Base-by-base conservation (phyloP, 106 monocot species). In the Phalaenopsis equestris region DNA sequence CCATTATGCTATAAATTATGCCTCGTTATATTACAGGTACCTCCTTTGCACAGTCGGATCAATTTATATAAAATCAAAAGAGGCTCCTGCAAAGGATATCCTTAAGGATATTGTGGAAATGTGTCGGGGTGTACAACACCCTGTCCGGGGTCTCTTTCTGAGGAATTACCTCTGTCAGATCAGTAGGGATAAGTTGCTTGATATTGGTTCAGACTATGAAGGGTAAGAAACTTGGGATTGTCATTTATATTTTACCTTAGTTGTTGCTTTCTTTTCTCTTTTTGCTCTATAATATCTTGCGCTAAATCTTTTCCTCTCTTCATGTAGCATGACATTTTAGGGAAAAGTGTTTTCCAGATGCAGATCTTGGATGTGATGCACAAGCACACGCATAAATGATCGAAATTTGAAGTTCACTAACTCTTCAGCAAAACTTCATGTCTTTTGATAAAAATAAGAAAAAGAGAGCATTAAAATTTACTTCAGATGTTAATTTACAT, bases 61-160 rank as follows among this genome's bases (percentile, higher is more conserved):
- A 78, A 93, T 94, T 36, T 97, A 97, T 72, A 97, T 97, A 64
- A 94, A 86, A 87, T 92, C 97, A 55, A 97, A 97, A 84, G 97
- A 94, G 80, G 97, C 97, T 78, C 94, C 97, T 79, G 88, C 92
- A 8, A 94, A 94, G 80, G 97, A 97, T 86, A 87, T 97, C 52
- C 93, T 97, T 42, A 97, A 97, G 73, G 97, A 97, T 78, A 90
- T 97, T 82, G 97, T 97, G 23, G 97, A 97, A 86, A 97, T 97
- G 97, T 97, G 92, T 39, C 90, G 94, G 42, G 97, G 90, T 41
- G 86, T 97, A 75, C 97, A 97, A 77, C 84, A 97, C 87, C 97
- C 97, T 72, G 83, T 97, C 67, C 91, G 89, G 80, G 97, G 97
- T 37, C 97, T 97, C 87, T 97, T 97, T 75, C 83, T 97, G 68